Conservation (phyloP, 768 basidiomycete species). For the Leccinum sublutescens region DNA sequence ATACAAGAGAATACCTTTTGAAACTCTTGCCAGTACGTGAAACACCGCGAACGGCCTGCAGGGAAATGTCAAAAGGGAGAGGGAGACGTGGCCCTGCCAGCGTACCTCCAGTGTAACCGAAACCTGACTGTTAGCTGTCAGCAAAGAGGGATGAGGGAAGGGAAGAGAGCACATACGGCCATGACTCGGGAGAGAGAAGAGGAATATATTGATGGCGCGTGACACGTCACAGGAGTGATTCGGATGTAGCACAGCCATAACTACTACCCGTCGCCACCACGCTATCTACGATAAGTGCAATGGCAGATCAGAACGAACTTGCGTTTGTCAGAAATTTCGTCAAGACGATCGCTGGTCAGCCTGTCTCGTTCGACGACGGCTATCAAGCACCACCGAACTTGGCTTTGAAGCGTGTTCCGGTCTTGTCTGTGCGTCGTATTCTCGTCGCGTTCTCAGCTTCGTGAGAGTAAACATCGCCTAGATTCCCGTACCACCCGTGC, state of each 20-base stretch:
- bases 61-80: slow-evolving; percentile 5
- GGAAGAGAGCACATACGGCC: slow-evolving; percentile 34
- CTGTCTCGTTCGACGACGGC: slow-evolving; percentile 67
- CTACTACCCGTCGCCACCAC: not conserved
- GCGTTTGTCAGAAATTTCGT: slow-evolving; percentile 67
- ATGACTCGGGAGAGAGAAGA: slow-evolving; percentile 22
- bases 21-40: slow-evolving; percentile 91
- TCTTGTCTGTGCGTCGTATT: slow-evolving; percentile 55
- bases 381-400: slow-evolving; percentile 71
- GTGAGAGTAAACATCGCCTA: slow-evolving; percentile 27
- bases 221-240: slow-evolving; percentile 22
- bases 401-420: slow-evolving; percentile 65
- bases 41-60: slow-evolving; percentile 81
- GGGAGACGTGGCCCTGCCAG: not conserved
- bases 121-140: slow-evolving; percentile 53
- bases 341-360: slow-evolving; percentile 63
- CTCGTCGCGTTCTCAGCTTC: not conserved
- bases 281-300: slow-evolving; percentile 9
- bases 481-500: slow-evolving; percentile 62
- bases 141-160: not conserved
- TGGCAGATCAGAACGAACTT: slow-evolving; percentile 57
- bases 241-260: slow-evolving; percentile 21
- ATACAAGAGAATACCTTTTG: slow-evolving; percentile 47
- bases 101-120: slow-evolving; percentile 60
- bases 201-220: slow-evolving; percentile 12